Evolutionary conservation across 805 yeast species (phyloP).

Genomic region (Schizosaccharomyces pombe): DNA sequence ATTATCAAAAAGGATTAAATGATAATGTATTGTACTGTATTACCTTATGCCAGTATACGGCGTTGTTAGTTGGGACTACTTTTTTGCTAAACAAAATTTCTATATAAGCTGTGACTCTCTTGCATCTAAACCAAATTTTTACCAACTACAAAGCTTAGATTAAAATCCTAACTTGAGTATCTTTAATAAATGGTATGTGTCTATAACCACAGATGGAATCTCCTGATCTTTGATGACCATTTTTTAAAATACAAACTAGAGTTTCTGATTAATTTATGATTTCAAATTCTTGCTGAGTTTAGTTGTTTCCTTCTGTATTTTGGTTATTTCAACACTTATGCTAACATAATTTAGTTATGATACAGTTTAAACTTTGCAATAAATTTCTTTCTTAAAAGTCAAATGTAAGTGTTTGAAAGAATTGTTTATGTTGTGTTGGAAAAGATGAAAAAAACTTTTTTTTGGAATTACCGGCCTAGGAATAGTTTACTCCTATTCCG

Average conservation of each 20-base stretch:
- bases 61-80: too few species aligned
- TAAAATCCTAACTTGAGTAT: neutral
- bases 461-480: slow-evolving; percentile 3
- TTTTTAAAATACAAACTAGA: slow-evolving; percentile 1
- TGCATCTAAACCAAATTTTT: neutral
- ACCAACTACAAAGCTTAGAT: neutral
- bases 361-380: neutral
- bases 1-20: too few species aligned
- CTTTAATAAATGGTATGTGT: neutral
- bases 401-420: neutral
- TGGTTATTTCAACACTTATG: neutral
- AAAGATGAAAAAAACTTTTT: neutral
- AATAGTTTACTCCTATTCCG: neutral
- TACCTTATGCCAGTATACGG: too few species aligned
- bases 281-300: neutral
- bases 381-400: neutral
- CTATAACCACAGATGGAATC: neutral
- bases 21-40: too few species aligned
- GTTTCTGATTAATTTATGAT: neutral
- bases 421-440: neutral
- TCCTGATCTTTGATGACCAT: neutral
- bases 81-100: too few species aligned
- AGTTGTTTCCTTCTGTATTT: neutral
- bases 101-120: neutral
- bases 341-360: neutral